Conservation (phyloP, 495 filamentous ascomycete species). For the Letharia lupina region DNA sequence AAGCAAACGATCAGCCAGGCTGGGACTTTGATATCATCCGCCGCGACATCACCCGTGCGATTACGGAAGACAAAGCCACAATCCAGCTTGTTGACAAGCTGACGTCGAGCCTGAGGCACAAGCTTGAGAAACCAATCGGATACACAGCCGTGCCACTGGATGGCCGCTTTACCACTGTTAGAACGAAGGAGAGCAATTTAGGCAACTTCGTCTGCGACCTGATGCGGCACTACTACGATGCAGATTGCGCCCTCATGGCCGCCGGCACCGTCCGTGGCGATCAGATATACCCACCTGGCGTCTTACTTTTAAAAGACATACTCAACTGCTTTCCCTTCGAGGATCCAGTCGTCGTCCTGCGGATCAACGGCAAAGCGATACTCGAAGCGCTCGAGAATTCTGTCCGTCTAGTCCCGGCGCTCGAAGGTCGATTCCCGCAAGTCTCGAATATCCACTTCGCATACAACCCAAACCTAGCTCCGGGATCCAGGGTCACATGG, state of each 20-base stretch:
- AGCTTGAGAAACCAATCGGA: constrained; percentile 74
- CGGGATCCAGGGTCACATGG: constrained; percentile 53
- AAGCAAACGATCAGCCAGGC: constrained; percentile 31
- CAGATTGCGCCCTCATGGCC: constrained; percentile 79
- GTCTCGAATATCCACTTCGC: constrained; percentile 70
- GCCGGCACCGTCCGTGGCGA: constrained; percentile 85
- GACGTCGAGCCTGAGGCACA: constrained; percentile 60
- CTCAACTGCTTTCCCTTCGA: constrained; percentile 83
- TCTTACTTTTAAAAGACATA: constrained; percentile 68
- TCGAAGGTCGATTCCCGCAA: constrained; percentile 69
- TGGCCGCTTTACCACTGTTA: constrained; percentile 74
- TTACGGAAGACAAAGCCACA: constrained; percentile 52
- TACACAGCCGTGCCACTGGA: constrained; percentile 74
- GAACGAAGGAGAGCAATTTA: constrained; percentile 67
- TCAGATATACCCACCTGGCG: constrained; percentile 75
- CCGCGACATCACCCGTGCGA: constrained; percentile 58
- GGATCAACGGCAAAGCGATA: constrained; percentile 56
- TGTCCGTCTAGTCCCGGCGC: constrained; percentile 66
- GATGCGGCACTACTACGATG: constrained; percentile 70
- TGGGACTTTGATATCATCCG: constrained; percentile 77
- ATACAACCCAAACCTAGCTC: constrained; percentile 52
- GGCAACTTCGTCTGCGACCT: constrained; percentile 88
- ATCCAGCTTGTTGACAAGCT: constrained; percentile 53
- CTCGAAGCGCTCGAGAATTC: constrained; percentile 74
- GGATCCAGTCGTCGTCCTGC: constrained; percentile 75